Evolutionary conservation across 2,329 filamentous ascomycete genomes (phyloP), one percentile per base, ranked within the genome.

Genomic region (Alternaria brassicae): DNA sequence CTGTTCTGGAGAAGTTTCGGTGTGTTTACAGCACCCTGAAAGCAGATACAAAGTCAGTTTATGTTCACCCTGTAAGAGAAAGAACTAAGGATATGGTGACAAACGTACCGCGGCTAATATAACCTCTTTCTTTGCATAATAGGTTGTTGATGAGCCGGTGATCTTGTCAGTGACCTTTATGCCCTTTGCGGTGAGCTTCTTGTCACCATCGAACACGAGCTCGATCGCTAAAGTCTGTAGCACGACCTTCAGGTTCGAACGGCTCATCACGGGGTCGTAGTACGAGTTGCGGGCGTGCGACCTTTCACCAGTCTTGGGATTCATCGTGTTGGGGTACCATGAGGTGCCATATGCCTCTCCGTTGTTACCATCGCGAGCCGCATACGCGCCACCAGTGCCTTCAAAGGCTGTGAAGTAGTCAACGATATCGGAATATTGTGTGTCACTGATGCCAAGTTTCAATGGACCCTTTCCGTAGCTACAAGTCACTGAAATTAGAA

Each of bases 51-150:
- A 44, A 44, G 25, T 44, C n/a, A 28, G 41, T 19, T 12, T 28
- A 13, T 19, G 40, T 10, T n/a, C 40, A 42, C n/a, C 3, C 21
- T 9, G 25, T 13, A n/a, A 44, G 5, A n/a, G 7, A 4, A 3
- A n/a, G 15, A 36, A 36, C 3, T 7, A 36, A 19, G 8, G 25
- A 27, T 19, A 17, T 44, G 25, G 27, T 17, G 2, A 2, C 19
- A 1, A 3, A 44, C 41, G 17, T 44, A 28, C 41, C 2, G 88
- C 88, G 1, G 85, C 86, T 1, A 90, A 70, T 17, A 90, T 80
- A 5, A 89, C 81, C 65, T 90, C 88, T 30, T 71, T 69, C 40
- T 62, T 72, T 4, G 71, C 73, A 45, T 70, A 70, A 2, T 70
- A 63, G 8, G 59, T 69, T 17, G 47, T 63, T 6, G 63, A 62